Evolutionary conservation across 2,329 filamentous ascomycete species (phyloP).

Genomic region (Xylariaceae sp.): DNA sequence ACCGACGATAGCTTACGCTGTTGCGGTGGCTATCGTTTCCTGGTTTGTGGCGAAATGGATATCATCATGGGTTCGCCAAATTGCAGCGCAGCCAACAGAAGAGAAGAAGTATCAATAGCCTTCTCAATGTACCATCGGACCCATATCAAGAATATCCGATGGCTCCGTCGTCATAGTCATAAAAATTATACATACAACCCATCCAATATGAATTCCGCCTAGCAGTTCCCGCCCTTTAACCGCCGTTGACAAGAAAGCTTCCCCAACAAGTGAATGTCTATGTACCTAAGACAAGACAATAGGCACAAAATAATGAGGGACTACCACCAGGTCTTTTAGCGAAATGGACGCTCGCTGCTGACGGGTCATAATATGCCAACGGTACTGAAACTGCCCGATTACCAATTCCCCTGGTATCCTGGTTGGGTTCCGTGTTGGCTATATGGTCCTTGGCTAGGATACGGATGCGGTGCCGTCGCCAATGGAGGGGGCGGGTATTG

Average conservation of each 20-base stretch:
- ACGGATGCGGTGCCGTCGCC: constrained; percentile 25
- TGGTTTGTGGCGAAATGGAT: constrained; percentile 43
- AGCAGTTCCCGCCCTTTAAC: constrained; percentile 1
- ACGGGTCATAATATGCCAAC: neutral
- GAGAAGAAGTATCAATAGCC: constrained; percentile 40
- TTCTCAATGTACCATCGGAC: constrained; percentile 25
- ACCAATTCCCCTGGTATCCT: constrained; percentile 36
- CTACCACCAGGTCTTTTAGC: neutral
- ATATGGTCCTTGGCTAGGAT: constrained; percentile 31
- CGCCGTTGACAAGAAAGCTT: constrained; percentile 1
- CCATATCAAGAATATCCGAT: constrained; percentile 19
- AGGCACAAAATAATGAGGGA: neutral
- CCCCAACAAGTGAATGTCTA: constrained; percentile 1
- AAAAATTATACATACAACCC: constrained; percentile 18
- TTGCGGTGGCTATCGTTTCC: constrained; percentile 51
- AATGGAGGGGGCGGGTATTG: constrained; percentile 27
- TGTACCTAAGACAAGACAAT: neutral
- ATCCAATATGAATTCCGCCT: constrained; percentile 9
- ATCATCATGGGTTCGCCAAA: constrained; percentile 31
- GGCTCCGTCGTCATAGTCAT: constrained; percentile 26
- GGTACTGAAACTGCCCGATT: constrained; percentile 2
- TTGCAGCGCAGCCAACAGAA: constrained; percentile 26
- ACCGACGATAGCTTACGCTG: constrained; percentile 66
- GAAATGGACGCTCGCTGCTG: neutral
- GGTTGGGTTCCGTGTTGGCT: constrained; percentile 31